Conservation (phyloP, 2,329 filamentous ascomycete species). For the Leptographium wingfieldii region DNA sequence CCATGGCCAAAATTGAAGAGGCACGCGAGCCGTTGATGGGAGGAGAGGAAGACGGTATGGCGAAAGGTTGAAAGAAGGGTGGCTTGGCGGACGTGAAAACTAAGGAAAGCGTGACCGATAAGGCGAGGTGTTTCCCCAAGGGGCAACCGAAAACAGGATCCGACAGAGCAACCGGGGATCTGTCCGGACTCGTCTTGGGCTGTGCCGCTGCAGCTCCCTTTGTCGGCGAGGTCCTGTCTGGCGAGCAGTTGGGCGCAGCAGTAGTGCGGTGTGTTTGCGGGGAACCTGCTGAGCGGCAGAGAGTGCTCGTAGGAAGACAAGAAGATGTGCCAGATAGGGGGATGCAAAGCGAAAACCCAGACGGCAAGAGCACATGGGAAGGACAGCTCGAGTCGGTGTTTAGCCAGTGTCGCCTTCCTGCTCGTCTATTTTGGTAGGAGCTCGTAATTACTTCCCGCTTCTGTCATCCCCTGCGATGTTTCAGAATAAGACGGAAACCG, state of each 20-base stretch:
- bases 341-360: not conserved
- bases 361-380: not conserved
- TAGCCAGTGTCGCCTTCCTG: not conserved
- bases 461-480: constrained; percentile 9
- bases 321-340: not conserved
- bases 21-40: not conserved
- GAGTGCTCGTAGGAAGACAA: not conserved
- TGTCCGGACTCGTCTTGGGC: too few species aligned
- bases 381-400: not conserved
- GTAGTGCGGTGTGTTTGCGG: not conserved
- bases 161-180: not conserved
- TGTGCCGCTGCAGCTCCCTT: not conserved
- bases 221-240: not conserved
- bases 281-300: not conserved
- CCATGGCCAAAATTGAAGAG: constrained; percentile 4
- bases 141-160: not conserved
- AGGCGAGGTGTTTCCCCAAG: not conserved
- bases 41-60: not conserved
- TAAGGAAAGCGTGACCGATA: too few species aligned
- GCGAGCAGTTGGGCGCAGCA: not conserved
- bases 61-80: not conserved
- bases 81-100: too few species aligned
- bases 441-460: not conserved
- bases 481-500: constrained; percentile 10
- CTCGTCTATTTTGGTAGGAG: too few species aligned